These are phyloP conservation scores for Blastobotrys proliferans DNA, from an alignment of 1,139 yeast species.

Conservation along the genomic window DNA sequence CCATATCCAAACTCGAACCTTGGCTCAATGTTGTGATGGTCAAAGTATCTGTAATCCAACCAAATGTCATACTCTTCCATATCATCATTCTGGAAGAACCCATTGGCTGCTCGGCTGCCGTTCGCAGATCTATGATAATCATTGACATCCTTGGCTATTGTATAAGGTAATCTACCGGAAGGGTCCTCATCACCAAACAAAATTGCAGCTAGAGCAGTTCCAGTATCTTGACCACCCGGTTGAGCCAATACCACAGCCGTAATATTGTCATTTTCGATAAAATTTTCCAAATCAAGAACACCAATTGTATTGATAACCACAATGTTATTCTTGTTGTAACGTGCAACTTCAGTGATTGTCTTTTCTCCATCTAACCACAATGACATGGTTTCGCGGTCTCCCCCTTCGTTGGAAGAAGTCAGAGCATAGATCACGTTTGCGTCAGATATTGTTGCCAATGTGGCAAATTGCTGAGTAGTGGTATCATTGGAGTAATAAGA, in stretches of 20 bases:
- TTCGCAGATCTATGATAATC: too few relatives aligned
- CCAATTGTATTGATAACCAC: slow-evolving; percentile 60
- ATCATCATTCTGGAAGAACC: slow-evolving; percentile 40
- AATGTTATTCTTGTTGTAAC: slow-evolving; percentile 45
- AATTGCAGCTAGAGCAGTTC: slow-evolving; percentile 45
- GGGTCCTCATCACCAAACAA: slow-evolving; percentile 59
- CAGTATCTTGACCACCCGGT: slow-evolving; percentile 56
- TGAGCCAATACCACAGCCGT: slow-evolving; percentile 54
- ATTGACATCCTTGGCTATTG: slow-evolving; percentile 52
- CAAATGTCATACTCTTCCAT: slow-evolving; percentile 34
- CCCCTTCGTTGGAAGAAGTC: slow-evolving; percentile 53
- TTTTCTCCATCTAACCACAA: slow-evolving; percentile 61
- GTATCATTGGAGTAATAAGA: too few relatives aligned
- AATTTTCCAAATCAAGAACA: slow-evolving; percentile 56
- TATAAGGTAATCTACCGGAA: slow-evolving; percentile 59
- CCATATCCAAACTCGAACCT: slow-evolving; percentile 63
- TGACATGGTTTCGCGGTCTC: slow-evolving; percentile 51
- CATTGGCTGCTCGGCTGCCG: slow-evolving; percentile 20
- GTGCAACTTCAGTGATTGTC: slow-evolving; percentile 47
- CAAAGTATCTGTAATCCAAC: slow-evolving; percentile 53
- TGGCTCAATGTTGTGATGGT: slow-evolving; percentile 52
- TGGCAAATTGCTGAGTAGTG: background rate
- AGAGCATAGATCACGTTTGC: slow-evolving; percentile 50
- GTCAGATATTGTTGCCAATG: slow-evolving; percentile 42
- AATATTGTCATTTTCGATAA: slow-evolving; percentile 56